Evolutionary conservation across 108 stramenopile species (phyloP), one percentile per base, ranked within the genome.

Genomic region (Cyclotella cryptica): DNA sequence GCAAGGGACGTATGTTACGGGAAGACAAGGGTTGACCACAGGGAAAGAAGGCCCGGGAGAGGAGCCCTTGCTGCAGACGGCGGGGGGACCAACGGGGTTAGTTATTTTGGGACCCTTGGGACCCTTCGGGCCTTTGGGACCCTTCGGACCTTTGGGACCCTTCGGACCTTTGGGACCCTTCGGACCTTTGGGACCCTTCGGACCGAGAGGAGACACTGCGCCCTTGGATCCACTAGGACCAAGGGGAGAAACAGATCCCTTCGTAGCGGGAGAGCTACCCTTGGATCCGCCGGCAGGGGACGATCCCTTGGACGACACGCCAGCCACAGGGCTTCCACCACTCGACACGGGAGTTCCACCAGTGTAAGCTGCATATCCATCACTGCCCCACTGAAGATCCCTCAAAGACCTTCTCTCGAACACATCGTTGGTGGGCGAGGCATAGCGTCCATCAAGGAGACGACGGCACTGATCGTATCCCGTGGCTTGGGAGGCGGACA

Each of bases 121-220:
- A 4, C 65, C 65, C 26, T 67, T 51, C 44, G 54, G 21, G 21
- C 19, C 54, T 49, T 69, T 69, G 52, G 68, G 52, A 30, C 68
- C 68, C 1, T 18, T 35, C 1, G 30, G 18, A 10, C 61, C 18
- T 30, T 63, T 63, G 13, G 35, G 17, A n/a, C n/a, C n/a, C n/a
- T n/a, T n/a, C n/a, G n/a, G n/a, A 10, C 62, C 62, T 40, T 64
- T 64, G 62, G 61, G 39, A 0, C 68, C 68, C 30, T 69, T 69
- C 17, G 65, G 1, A n/a, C n/a, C n/a, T n/a, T 45, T 45, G 45
- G 45, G 13, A n/a, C n/a, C n/a, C n/a, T n/a, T n/a, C n/a, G n/a
- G n/a, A n/a, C n/a, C n/a, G n/a, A n/a, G n/a, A n/a, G n/a, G n/a
- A n/a, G n/a, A n/a, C n/a, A n/a, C n/a, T 45, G 53, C 7, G 7